These are phyloP conservation scores for Colletotrichum sp. DNA, from an alignment of 2,329 filamentous ascomycete genomes.

Conservation along the genomic window DNA sequence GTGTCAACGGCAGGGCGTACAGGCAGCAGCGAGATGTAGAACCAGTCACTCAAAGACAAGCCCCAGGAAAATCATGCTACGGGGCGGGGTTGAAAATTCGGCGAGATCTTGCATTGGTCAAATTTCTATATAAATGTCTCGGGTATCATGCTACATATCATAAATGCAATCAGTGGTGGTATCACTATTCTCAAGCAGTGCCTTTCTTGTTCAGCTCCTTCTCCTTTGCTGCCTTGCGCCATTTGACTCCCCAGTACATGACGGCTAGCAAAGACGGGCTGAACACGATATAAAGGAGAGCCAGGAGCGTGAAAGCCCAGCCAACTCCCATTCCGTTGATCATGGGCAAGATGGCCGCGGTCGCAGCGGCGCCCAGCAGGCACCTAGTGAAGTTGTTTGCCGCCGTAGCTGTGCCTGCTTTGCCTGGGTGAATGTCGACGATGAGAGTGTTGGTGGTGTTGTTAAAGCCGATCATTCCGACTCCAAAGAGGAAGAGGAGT, in stretches of 20 bases:
- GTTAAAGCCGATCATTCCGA: conserved; percentile 58
- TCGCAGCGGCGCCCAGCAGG: conserved; percentile 57
- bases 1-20: not conserved
- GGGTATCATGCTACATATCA: not conserved
- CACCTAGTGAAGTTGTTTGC: conserved; percentile 63
- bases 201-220: conserved; percentile 24
- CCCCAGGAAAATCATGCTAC: not conserved
- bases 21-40: not conserved
- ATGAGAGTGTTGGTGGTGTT: conserved; percentile 58
- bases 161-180: not conserved
- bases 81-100: not conserved
- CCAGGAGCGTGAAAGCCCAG: conserved; percentile 57
- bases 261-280: conserved; percentile 45
- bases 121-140: not conserved
- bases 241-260: conserved; percentile 46
- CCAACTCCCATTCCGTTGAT: conserved; percentile 55
- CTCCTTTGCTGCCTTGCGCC: conserved; percentile 41
- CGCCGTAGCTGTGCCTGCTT: conserved; percentile 59
- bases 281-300: conserved; percentile 43
- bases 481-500: conserved; percentile 50
- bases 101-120: not conserved
- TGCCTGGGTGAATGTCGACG: conserved; percentile 59
- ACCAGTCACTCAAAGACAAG: not conserved
- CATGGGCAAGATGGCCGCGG: conserved; percentile 57
- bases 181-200: not conserved